Base-by-base conservation (phyloP, 495 filamentous ascomycete species). In the Achaetomiella virescens region DNA sequence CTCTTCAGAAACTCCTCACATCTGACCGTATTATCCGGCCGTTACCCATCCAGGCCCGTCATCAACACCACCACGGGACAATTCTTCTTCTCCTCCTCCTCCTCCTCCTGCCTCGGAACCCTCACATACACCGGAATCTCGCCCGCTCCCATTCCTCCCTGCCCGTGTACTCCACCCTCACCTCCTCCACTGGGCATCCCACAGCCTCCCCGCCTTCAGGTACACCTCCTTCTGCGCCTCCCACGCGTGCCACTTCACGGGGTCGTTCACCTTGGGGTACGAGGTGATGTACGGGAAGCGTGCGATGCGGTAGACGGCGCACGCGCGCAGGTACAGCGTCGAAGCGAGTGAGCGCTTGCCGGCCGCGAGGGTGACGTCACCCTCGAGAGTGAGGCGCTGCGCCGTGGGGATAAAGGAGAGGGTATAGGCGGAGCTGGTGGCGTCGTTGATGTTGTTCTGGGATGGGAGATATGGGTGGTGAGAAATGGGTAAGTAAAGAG, bases 11-110 rank as follows among this genome's bases (percentile, higher is more conserved):
- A 88, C 68, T 87, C 84, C 35, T 87, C 77, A 51, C 78, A 82
- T 35, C 87, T 82, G 37, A 80, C 75, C n/a, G 84, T 86, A 65
- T 90, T 88, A 62, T 92, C 88, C 0, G 87, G 85, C 14, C 88
- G 71, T 63, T 92, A 90, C 10, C 88, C 88, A 60, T 92, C 88
- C 14, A 92, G 74, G 0, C 88, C 88, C 0, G 84, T 89, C 72
- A 90, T 78, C 31, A 90, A 75, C 18, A 92, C 69, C 4, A 92
- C 80, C 4, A 78, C 72, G 0, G 88, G 85, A 2, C 73, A 73
- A 4, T 75, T 72, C 6, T 58, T 53, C 0, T 59, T 0, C 75
- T 77, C 38, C 61, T 63, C n/a, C 1, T 66, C 40, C 14, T n/a
- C 78, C 77, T 49, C 89, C 84, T 25, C 52, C 52, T 9, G 72